Percentiles rank a stretch among this genome's conserved stretches.
Conservation (phyloP, 192 early-diverging fungal genomes). For the Fimicolochytrium jonesii region DNA sequence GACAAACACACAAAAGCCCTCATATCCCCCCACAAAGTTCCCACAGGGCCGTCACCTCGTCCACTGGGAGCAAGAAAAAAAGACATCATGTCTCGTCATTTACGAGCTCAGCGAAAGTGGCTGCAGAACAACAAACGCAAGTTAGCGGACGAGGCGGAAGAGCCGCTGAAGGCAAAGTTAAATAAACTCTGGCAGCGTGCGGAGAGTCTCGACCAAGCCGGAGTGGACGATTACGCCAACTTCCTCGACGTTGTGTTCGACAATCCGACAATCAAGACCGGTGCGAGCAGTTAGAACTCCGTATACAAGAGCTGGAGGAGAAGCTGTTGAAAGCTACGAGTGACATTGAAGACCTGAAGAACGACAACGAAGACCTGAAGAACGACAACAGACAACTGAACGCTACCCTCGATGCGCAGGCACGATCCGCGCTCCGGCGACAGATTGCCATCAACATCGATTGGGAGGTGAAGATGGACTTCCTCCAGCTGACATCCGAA, state of each 20-base stretch:
- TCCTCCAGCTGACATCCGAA: not conserved
- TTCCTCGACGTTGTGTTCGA: slow-evolving; percentile 7
- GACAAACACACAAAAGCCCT: no score
- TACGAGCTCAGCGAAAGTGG: slow-evolving; percentile 2
- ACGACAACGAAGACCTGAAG: not conserved
- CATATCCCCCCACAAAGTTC: no score
- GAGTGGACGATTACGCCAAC: not conserved
- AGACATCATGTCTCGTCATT: not conserved
- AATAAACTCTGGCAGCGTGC: not conserved
- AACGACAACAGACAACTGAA: not conserved
- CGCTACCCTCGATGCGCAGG: not conserved
- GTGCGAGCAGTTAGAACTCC: not conserved
- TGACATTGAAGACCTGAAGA: not conserved
- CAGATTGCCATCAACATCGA: slow-evolving; percentile 4
- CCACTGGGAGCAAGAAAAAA: no score
- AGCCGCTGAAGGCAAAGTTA: not conserved
- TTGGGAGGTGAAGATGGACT: slow-evolving; percentile 6
- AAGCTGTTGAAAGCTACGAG: not conserved
- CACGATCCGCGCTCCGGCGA: slow-evolving; percentile 1
- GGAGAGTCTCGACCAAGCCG: not conserved
- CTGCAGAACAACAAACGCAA: not conserved
- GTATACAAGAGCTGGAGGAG: not conserved
- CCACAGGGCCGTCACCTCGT: no score
- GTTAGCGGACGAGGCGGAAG: not conserved
- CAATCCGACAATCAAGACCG: not conserved